Evolutionary conservation across 2,329 filamentous ascomycete genomes (phyloP).

Genomic region (Scedosporium aurantiacum): DNA sequence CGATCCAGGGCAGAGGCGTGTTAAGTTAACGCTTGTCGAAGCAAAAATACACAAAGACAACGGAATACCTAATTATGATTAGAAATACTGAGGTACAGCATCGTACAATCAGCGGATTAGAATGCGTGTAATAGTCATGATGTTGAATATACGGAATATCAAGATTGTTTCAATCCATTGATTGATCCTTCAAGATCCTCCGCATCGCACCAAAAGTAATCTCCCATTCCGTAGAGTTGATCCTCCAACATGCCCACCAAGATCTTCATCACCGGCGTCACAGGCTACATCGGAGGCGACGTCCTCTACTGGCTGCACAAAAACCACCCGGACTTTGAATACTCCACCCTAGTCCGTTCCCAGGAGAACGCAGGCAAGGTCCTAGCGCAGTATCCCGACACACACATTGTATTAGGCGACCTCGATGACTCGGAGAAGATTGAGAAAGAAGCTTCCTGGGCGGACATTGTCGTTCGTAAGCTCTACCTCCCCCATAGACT

Average conservation of each 20-base stretch:
- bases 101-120: background rate
- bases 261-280: conserved; percentile 10
- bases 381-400: conserved; percentile 4
- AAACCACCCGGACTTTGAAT: conserved; percentile 10
- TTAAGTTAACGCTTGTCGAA: too few relatives aligned
- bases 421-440: conserved; percentile 21
- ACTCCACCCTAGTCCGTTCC: conserved; percentile 10
- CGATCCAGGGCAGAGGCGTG: background rate
- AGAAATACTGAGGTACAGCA: background rate
- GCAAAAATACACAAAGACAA: background rate
- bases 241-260: background rate
- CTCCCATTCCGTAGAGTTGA: background rate
- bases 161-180: background rate
- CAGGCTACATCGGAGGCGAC: conserved; percentile 15
- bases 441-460: conserved; percentile 17
- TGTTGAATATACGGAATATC: background rate
- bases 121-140: background rate
- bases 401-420: conserved; percentile 16
- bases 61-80: background rate
- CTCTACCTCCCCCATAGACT: background rate
- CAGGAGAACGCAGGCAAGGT: conserved; percentile 11
- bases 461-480: conserved; percentile 25
- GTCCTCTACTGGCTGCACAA: conserved; percentile 9
- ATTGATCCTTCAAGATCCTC: background rate
- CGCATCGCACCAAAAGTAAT: background rate